Conservation (phyloP, 208 protist genomes). For the Dictyostelium gargantuum region DNA sequence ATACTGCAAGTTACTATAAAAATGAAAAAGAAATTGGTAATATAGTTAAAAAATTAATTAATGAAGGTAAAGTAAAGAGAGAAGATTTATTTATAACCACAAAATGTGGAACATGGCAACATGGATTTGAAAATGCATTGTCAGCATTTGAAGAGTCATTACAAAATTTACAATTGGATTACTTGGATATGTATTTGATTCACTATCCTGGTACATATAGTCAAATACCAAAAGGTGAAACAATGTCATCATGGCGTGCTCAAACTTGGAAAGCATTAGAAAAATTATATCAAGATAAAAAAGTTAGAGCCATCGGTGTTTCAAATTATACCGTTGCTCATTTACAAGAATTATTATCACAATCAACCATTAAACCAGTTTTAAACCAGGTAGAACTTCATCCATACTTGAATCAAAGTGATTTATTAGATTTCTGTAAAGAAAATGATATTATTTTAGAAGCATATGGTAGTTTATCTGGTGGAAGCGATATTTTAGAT, state of each 20-base stretch:
- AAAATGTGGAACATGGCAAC: not conserved
- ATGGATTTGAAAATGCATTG: constrained; percentile 4
- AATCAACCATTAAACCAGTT: constrained; percentile 18
- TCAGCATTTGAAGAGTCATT: not conserved
- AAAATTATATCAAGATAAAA: constrained; percentile 74
- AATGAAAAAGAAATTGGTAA: constrained; percentile 42
- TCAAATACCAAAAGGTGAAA: not conserved
- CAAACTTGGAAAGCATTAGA: constrained; percentile 86
- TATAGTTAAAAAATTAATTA: not conserved
- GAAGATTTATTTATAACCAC: constrained; percentile 25
- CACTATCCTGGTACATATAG: constrained; percentile 89
- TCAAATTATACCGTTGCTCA: constrained; percentile 49
- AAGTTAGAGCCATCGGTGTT: constrained; percentile 78
- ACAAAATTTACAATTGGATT: not conserved
- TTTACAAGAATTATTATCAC: constrained; percentile 42
- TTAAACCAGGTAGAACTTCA: constrained; percentile 82
- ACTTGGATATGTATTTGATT: constrained; percentile 95
- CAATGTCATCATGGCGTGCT: not conserved
- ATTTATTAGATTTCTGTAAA: constrained; percentile 71
- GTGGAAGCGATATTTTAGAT: not conserved
- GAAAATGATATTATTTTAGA: constrained; percentile 74
- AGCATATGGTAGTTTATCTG: constrained; percentile 78
- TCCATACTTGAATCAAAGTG: constrained; percentile 65
- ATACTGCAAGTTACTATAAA: constrained; percentile 24
- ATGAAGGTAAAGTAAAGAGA: not conserved